Conservation (phyloP, 352 stramenopile genomes). For the Globisporangium takayamanum region DNA sequence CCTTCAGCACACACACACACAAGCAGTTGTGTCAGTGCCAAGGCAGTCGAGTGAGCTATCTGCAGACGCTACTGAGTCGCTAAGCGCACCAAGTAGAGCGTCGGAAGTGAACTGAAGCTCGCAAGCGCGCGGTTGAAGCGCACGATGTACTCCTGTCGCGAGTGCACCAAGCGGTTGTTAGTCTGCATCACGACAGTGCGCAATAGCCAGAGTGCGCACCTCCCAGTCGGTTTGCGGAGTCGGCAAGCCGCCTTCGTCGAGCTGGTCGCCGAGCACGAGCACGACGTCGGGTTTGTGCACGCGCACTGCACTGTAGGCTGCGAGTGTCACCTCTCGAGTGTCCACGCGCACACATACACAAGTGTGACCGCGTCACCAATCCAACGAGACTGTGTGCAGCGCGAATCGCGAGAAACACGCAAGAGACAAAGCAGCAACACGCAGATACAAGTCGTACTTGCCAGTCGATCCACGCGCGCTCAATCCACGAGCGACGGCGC, state of each 20-base stretch:
- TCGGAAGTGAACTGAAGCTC: conserved; percentile 32
- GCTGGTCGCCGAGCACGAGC: conserved; percentile 64
- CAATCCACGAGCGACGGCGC: conserved; percentile 39
- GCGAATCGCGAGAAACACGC: too few relatives aligned
- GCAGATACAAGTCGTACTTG: conserved; percentile 21
- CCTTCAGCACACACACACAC: conserved; percentile 14
- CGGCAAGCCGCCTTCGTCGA: conserved; percentile 59
- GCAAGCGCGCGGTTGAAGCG: conserved; percentile 42
- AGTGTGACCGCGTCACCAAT: not conserved
- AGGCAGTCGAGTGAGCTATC: not conserved
- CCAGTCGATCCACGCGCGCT: conserved; percentile 72
- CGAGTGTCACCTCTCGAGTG: conserved; percentile 21
- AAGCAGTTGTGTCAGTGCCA: not conserved
- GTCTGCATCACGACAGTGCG: not conserved
- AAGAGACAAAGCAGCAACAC: not conserved
- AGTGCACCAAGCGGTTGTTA: not conserved
- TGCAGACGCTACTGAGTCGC: not conserved
- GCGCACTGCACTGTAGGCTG: conserved; percentile 33
- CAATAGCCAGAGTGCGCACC: conserved; percentile 12
- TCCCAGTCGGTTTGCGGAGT: conserved; percentile 46
- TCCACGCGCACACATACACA: not conserved
- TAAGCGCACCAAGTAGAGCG: conserved; percentile 41
- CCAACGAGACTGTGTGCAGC: not conserved
- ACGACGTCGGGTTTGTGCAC: conserved; percentile 49
- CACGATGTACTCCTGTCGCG: conserved; percentile 33